A percentile compares a stretch with the other conserved stretches of the same genome.
These are phyloP conservation scores for Boletus sp. DNA, from an alignment of 768 basidiomycete species.

Conservation along the genomic window DNA sequence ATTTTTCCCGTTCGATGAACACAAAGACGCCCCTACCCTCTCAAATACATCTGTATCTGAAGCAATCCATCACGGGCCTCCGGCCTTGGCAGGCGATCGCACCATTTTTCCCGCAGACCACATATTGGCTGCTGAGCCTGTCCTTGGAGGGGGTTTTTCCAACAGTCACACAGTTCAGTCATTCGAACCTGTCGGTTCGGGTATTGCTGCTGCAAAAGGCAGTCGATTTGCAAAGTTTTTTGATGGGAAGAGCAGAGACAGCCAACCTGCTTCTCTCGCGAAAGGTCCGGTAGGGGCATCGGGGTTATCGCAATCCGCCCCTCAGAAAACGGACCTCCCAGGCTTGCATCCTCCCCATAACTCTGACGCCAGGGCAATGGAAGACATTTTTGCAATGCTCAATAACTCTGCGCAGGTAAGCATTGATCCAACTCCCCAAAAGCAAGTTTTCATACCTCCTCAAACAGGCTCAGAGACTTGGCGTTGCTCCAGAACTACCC, in stretches of 20 bases:
- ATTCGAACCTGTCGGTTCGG: slow-evolving; percentile 36
- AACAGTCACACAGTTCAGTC: slow-evolving; percentile 13
- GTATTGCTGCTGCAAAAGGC: slow-evolving; percentile 58
- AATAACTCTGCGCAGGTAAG: slow-evolving; percentile 72
- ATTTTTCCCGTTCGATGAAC: slow-evolving; percentile 60
- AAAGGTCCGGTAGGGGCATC: slow-evolving; percentile 41
- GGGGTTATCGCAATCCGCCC: slow-evolving; percentile 44
- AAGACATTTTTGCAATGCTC: slow-evolving; percentile 79
- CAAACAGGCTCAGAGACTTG: slow-evolving; percentile 29
- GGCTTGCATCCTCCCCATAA: slow-evolving; percentile 37
- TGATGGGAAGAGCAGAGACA: slow-evolving; percentile 62
- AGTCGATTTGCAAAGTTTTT: slow-evolving; percentile 89
- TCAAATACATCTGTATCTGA: slow-evolving; percentile 17
- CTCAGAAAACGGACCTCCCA: slow-evolving; percentile 44
- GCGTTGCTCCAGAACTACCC: slow-evolving; percentile 22
- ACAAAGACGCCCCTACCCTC: slow-evolving; percentile 11
- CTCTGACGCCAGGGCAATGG: slow-evolving; percentile 61
- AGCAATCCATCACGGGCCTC: slow-evolving; percentile 17
- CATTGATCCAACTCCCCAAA: neutral
- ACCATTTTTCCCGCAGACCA: slow-evolving; percentile 24
- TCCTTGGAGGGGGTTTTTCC: slow-evolving; percentile 15
- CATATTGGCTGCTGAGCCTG: slow-evolving; percentile 11
- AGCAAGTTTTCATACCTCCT: slow-evolving; percentile 6
- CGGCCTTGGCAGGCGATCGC: slow-evolving; percentile 20
- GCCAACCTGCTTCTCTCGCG: slow-evolving; percentile 26